Evolutionary conservation across 1,139 yeast genomes (phyloP).

Genomic region (Geotrichum australiense): DNA sequence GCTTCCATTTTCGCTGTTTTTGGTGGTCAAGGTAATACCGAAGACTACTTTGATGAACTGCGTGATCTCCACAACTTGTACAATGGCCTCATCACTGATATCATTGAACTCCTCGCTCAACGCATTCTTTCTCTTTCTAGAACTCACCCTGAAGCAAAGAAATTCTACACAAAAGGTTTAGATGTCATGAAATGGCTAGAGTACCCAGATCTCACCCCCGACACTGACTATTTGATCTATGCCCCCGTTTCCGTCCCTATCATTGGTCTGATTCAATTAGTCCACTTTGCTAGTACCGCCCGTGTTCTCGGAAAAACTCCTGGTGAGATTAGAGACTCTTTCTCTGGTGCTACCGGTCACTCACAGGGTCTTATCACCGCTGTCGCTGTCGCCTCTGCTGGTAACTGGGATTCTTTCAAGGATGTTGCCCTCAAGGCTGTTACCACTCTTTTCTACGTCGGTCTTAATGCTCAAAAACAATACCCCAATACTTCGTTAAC

Average conservation of each 20-base stretch:
- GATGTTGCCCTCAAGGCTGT: constrained; percentile 69
- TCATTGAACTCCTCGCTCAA: constrained; percentile 61
- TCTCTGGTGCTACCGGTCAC: constrained; percentile 92
- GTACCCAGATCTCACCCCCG: constrained; percentile 81
- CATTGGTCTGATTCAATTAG: constrained; percentile 89
- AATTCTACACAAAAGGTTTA: constrained; percentile 89
- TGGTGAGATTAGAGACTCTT: constrained; percentile 67
- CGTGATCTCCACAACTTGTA: constrained; percentile 76
- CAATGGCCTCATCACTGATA: constrained; percentile 65
- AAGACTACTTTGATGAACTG: constrained; percentile 94
- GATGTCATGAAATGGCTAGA: constrained; percentile 83
- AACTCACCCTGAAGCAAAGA: constrained; percentile 70
- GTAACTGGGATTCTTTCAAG: constrained; percentile 78
- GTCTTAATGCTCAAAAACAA: constrained; percentile 81
- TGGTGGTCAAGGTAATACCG: constrained; percentile 99
- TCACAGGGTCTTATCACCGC: constrained; percentile 97
- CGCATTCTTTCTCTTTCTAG: constrained; percentile 63
- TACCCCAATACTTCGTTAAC: constrained; percentile 94
- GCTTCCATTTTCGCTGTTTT: constrained; percentile 77
- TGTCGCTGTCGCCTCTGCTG: constrained; percentile 79
- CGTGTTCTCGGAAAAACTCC: constrained; percentile 82
- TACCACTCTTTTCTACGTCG: constrained; percentile 82
- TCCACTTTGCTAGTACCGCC: constrained; percentile 86
- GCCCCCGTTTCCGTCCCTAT: constrained; percentile 95
- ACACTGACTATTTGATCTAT: constrained; percentile 75